A percentile compares a stretch with the other conserved stretches of the same genome.
phyloP scores from a whole-genome alignment of 306 rosid genomes.

The Quercus robur region DNA sequence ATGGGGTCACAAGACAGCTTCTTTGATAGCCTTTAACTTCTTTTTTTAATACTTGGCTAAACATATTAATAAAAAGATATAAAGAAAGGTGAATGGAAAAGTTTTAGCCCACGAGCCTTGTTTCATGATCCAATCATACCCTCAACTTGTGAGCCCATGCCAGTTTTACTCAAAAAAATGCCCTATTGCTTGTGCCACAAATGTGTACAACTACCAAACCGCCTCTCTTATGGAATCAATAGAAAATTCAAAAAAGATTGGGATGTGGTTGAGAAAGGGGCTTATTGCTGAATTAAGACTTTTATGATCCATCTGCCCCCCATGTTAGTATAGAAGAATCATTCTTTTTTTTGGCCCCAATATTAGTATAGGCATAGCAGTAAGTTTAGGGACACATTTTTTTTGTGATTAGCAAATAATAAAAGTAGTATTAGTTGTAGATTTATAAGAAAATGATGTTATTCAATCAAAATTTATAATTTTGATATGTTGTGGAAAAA shows the following conservation, averaged over 20 bases:
- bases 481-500: too few species aligned
- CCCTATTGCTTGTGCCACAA: slow-evolving; percentile 22
- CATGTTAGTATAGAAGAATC: too few species aligned
- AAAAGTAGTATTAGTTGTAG: too few species aligned
- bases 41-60: not conserved
- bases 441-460: too few species aligned
- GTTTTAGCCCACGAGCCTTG: slow-evolving; percentile 68
- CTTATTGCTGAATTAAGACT: slow-evolving; percentile 12
- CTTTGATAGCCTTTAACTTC: slow-evolving; percentile 21
- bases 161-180: slow-evolving; percentile 13
- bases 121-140: slow-evolving; percentile 69
- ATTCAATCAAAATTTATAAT: too few species aligned
- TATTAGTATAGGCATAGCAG: too few species aligned
- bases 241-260: not conserved
- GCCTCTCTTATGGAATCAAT: slow-evolving; percentile 38
- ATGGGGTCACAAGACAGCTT: slow-evolving; percentile 48
- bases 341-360: too few species aligned
- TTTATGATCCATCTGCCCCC: too few species aligned
- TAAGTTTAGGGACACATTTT: too few species aligned
- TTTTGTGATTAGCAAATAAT: too few species aligned
- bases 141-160: slow-evolving; percentile 55
- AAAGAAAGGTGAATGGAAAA: slow-evolving; percentile 31
- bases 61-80: slow-evolving; percentile 12
- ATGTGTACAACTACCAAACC: slow-evolving; percentile 34
- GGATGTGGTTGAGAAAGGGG: not conserved